Conservation (phyloP, 1,284 basidiomycete species). For the Cutaneotrichosporon cyanovorans region DNA sequence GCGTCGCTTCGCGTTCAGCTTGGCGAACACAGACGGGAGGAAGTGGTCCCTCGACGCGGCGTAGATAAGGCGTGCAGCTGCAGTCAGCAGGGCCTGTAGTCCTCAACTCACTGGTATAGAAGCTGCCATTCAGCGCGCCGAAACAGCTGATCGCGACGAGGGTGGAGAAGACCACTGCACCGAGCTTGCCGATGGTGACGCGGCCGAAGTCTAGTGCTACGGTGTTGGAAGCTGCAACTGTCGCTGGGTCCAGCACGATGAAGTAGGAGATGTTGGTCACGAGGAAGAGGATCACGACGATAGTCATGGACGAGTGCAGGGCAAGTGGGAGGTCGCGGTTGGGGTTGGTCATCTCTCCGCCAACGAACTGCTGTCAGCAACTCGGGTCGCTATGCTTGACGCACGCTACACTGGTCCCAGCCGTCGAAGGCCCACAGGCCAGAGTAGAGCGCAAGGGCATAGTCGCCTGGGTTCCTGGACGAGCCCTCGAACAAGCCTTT, state of each 20-base stretch:
- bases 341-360: conserved; percentile 80
- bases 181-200: conserved; percentile 72
- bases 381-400: conserved; percentile 23
- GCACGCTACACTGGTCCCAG: conserved; percentile 54
- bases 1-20: conserved; percentile 60
- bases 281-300: conserved; percentile 61
- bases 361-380: conserved; percentile 60
- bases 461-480: conserved; percentile 68
- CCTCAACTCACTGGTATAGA: conserved; percentile 59
- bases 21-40: conserved; percentile 72
- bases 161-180: conserved; percentile 74
- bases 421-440: conserved; percentile 94
- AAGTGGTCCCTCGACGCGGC: conserved; percentile 83
- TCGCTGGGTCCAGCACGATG: conserved; percentile 74
- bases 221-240: conserved; percentile 59
- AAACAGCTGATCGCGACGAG: conserved; percentile 91
- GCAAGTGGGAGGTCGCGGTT: conserved; percentile 80
- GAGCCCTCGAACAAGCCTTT: conserved; percentile 63
- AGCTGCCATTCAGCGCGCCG: conserved; percentile 78
- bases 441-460: conserved; percentile 89
- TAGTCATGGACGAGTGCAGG: conserved; percentile 78
- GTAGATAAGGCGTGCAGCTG: conserved; percentile 67
- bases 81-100: conserved; percentile 1
- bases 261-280: conserved; percentile 86
- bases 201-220: conserved; percentile 92